phyloP scores from a whole-genome alignment of 768 basidiomycete species.

The Cubamyces sp. region DNA sequence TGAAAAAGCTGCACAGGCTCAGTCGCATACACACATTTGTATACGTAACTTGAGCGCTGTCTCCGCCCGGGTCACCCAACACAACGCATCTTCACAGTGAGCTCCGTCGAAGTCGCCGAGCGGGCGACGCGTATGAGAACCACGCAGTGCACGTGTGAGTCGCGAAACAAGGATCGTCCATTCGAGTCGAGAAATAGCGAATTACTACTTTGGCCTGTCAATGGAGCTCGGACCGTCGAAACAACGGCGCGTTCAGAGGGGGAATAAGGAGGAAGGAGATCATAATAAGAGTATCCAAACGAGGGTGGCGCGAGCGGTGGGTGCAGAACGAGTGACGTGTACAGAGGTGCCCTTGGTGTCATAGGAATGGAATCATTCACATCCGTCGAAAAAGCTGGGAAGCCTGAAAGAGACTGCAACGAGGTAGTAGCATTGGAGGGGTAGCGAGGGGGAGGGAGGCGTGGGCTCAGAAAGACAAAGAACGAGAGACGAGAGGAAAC shows the following conservation, averaged over 20 bases:
- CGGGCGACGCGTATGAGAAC: background rate
- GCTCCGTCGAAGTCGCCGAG: background rate
- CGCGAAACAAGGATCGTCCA: slow-evolving; percentile 16
- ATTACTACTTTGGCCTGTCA: slow-evolving; percentile 10
- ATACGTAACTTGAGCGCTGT: too few relatives aligned
- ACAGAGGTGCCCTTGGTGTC: slow-evolving; percentile 23
- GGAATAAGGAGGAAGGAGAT: slow-evolving; percentile 14
- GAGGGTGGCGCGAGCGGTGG: slow-evolving; percentile 23
- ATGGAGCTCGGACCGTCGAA: background rate
- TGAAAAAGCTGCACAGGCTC: background rate
- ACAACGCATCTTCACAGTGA: background rate
- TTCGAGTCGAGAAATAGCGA: slow-evolving; percentile 15
- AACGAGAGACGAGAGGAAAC: too few relatives aligned
- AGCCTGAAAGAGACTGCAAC: background rate
- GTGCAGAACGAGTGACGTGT: slow-evolving; percentile 22
- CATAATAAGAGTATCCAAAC: slow-evolving; percentile 26
- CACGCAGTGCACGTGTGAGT: background rate
- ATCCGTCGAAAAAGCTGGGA: slow-evolving; percentile 9
- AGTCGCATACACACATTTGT: too few relatives aligned
- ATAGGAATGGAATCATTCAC: slow-evolving; percentile 19
- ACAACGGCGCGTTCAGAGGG: slow-evolving; percentile 7
- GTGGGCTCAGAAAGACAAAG: too few relatives aligned
- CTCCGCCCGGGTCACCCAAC: too few relatives aligned
- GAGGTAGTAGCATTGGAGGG: too few relatives aligned
- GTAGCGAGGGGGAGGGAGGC: too few relatives aligned